Percentiles rank a stretch among this genome's conserved stretches.
These are phyloP conservation scores for Paraglomus occultum DNA, from an alignment of 192 early-diverging fungal species.

Conservation along the genomic window DNA sequence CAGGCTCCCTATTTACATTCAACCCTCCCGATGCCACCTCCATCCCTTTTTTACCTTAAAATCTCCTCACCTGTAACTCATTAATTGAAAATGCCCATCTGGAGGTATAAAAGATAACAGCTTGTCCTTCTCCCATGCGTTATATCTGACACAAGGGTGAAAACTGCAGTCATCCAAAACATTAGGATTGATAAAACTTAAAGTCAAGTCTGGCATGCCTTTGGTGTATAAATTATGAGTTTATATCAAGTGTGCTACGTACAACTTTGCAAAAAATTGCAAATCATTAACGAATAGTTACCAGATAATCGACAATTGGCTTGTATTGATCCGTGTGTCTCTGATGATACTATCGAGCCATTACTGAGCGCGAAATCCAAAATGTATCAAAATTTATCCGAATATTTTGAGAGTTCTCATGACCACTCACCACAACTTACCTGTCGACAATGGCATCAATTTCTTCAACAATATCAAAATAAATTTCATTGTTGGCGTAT, in stretches of 20 bases:
- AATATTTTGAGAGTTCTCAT: background rate
- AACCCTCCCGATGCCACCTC: background rate
- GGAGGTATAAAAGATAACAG: slow-evolving; percentile 90
- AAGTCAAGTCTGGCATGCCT: slow-evolving; percentile 87
- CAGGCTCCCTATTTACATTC: no score
- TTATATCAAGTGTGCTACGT: background rate
- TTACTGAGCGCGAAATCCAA: slow-evolving; percentile 36
- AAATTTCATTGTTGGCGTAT: slow-evolving; percentile 91
- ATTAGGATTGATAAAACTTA: slow-evolving; percentile 68
- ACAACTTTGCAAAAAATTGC: background rate
- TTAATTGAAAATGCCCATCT: slow-evolving; percentile 86
- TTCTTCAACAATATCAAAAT: slow-evolving; percentile 89
- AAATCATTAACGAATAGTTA: slow-evolving; percentile 28
- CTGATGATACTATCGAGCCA: slow-evolving; percentile 70
- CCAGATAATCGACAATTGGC: slow-evolving; percentile 80
- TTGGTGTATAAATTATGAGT: background rate
- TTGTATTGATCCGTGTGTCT: slow-evolving; percentile 75
- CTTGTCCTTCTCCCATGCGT: slow-evolving; percentile 77
- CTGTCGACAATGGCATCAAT: slow-evolving; percentile 81
- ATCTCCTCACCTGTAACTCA: slow-evolving; percentile 64
- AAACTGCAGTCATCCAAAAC: slow-evolving; percentile 81
- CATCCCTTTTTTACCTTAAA: background rate
- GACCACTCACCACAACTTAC: slow-evolving; percentile 34
- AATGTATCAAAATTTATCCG: background rate
- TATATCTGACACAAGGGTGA: slow-evolving; percentile 85